phyloP scores from a whole-genome alignment of 495 filamentous ascomycete genomes.

The Penicillium pancosmium region DNA sequence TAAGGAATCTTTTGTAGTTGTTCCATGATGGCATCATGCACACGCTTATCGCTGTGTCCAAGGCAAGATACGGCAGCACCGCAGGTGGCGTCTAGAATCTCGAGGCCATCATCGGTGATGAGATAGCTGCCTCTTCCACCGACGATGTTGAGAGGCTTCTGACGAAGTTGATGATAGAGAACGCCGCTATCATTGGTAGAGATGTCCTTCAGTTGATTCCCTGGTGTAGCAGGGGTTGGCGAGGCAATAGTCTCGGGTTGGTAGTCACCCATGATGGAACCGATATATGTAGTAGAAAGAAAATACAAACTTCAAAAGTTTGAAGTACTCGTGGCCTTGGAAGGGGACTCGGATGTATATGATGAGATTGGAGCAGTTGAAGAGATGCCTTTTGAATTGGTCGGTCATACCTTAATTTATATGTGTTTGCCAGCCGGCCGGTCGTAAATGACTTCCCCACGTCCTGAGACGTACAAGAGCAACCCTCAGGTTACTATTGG shows the following conservation, averaged over 20 bases:
- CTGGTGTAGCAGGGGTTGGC: neutral
- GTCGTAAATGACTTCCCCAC: too few relatives aligned
- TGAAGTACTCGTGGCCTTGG: too few relatives aligned
- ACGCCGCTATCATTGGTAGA: constrained; percentile 19
- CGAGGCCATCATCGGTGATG: constrained; percentile 16
- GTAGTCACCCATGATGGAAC: constrained; percentile 30
- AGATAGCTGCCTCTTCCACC: constrained; percentile 26
- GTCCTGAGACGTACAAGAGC: too few relatives aligned
- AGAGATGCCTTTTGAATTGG: neutral
- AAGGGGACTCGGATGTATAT: too few relatives aligned
- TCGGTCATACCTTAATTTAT: neutral
- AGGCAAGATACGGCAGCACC: constrained; percentile 44
- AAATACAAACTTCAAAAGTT: neutral
- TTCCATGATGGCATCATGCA: constrained; percentile 41
- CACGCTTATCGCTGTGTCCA: constrained; percentile 40
- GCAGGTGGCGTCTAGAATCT: constrained; percentile 32
- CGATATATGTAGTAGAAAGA: neutral
- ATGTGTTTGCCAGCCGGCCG: too few relatives aligned
- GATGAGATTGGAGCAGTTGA: too few relatives aligned
- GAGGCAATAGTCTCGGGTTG: constrained; percentile 10
- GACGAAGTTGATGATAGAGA: constrained; percentile 27
- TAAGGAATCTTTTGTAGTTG: constrained; percentile 48
- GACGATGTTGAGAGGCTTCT: constrained; percentile 25
- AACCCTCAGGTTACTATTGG: neutral
- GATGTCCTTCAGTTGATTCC: neutral